Evolutionary conservation across 495 filamentous ascomycete genomes (phyloP).

Genomic region (Aspergillus ellipticus): DNA sequence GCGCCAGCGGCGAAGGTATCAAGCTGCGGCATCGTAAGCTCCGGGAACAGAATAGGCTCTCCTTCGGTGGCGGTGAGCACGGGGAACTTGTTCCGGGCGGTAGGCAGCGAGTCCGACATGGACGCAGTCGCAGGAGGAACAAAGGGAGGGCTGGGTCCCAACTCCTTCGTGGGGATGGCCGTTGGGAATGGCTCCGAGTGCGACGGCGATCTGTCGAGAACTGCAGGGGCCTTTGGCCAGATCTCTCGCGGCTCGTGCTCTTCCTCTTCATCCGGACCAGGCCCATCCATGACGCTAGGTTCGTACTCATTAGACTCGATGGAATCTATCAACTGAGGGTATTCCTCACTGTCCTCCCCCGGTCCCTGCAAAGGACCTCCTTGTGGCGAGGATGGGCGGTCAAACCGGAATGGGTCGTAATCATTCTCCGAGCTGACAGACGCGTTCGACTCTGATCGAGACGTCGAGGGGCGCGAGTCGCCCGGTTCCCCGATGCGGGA

Average conservation of each 20-base stretch:
- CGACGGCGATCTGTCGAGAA: background rate
- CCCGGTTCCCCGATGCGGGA: slow-evolving; percentile 21
- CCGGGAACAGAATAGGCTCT: background rate
- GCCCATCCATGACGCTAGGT: slow-evolving; percentile 31
- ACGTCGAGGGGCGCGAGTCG: slow-evolving; percentile 40
- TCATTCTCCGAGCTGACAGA: slow-evolving; percentile 35
- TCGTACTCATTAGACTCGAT: slow-evolving; percentile 23
- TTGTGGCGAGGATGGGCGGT: slow-evolving; percentile 31
- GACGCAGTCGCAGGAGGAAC: slow-evolving; percentile 1
- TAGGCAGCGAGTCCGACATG: background rate
- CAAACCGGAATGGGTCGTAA: slow-evolving; percentile 46
- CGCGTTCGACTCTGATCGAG: slow-evolving; percentile 30
- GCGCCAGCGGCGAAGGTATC: background rate
- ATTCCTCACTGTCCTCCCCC: slow-evolving; percentile 18
- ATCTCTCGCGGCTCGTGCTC: slow-evolving; percentile 11
- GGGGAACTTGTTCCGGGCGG: background rate
- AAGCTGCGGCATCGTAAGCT: background rate
- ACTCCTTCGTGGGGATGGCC: background rate
- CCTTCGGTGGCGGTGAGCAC: background rate
- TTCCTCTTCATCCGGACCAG: slow-evolving; percentile 40
- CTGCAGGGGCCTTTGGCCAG: slow-evolving; percentile 16
- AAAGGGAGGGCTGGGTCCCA: background rate
- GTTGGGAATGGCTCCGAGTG: slow-evolving; percentile 7
- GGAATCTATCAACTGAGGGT: slow-evolving; percentile 22
- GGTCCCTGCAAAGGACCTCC: slow-evolving; percentile 4